Evolutionary conservation across 306 rosid species (phyloP).

Genomic region (Glycyrrhiza uralensis): DNA sequence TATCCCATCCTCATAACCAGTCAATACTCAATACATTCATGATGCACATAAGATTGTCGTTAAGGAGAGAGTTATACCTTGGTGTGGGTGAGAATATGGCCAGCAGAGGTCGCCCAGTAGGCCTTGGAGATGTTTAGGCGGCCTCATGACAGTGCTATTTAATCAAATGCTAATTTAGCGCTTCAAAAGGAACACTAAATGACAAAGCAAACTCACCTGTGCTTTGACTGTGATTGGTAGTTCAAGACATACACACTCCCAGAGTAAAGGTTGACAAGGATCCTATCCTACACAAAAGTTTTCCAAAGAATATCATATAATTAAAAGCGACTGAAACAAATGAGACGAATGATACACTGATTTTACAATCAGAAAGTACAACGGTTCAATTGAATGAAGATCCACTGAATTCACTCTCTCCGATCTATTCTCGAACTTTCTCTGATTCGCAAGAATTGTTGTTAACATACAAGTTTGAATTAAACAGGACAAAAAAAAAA

Average conservation of each 20-base stretch:
- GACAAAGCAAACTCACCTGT: constrained; percentile 37
- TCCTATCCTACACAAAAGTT: constrained; percentile 30
- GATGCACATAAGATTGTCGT: too few relatives aligned
- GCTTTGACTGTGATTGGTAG: too few relatives aligned
- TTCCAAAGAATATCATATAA: background rate
- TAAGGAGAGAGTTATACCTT: too few relatives aligned
- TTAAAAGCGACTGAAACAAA: background rate
- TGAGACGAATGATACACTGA: too few relatives aligned
- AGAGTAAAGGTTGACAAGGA: too few relatives aligned
- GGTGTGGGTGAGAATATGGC: too few relatives aligned
- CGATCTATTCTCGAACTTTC: constrained; percentile 31
- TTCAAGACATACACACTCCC: too few relatives aligned
- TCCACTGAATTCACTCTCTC: constrained; percentile 40
- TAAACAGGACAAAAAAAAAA: background rate
- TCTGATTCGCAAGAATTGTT: constrained; percentile 8
- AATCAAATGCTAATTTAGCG: background rate
- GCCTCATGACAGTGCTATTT: background rate
- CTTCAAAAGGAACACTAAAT: background rate
- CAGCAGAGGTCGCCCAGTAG: too few relatives aligned
- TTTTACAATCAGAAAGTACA: constrained; percentile 7
- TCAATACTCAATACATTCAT: too few relatives aligned
- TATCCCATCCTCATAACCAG: constrained; percentile 43
- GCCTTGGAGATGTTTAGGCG: too few relatives aligned
- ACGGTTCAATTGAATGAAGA: constrained; percentile 45
- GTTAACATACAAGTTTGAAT: background rate